Base-by-base conservation (phyloP, 306 rosid species). In the Heteromeles arbutifolia region DNA sequence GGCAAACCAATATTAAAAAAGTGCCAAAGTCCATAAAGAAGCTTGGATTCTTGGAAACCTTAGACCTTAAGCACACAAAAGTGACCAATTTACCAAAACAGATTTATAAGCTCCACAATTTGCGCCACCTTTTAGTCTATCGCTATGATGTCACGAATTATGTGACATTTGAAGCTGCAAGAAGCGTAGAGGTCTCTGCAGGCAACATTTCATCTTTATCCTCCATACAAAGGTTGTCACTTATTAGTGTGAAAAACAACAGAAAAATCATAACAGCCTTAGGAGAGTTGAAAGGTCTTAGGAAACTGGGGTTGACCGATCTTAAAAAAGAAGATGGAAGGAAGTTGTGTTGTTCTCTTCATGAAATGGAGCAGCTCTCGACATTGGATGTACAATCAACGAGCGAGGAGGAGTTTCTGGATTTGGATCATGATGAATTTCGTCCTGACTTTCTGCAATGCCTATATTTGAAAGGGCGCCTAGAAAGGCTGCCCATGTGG, bases 11-110 rank as follows among this genome's bases (percentile, higher is more conserved):
- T 4, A 21, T 75, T 19, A 29, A 64, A 15, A 7, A 7, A 41
- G 31, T 75, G 24, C 78, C 72, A 50, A 29, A 31, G 9, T 62
- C 65, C 32, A 64, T 75, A 21, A 24, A 34, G 32, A 50, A 65
- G 3, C 78, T 75, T 64, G 64, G 37, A 44, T 24, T 77, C 39
- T 37, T 77, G 58, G 80, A 77, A 70, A 59, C 62, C 24, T 61
- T 70, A 8, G 81, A 77, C 70, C 81, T 77, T 14, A 70, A 77
- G 63, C 68, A 70, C 2, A 77, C 81, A 4, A 32, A 26, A 4
- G 81, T 77, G 19, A 61, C 75, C 3, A 12, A 3, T 4, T 70
- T 77, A 5, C 81, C 81, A 29, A 3, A 13, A 62, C 11, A n/a
- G 28, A 50, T 50, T 11, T 32, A 15, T 37, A 10, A 50, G 7